phyloP scores from a whole-genome alignment of 2,329 filamentous ascomycete genomes.

The Phialophora expanda region DNA sequence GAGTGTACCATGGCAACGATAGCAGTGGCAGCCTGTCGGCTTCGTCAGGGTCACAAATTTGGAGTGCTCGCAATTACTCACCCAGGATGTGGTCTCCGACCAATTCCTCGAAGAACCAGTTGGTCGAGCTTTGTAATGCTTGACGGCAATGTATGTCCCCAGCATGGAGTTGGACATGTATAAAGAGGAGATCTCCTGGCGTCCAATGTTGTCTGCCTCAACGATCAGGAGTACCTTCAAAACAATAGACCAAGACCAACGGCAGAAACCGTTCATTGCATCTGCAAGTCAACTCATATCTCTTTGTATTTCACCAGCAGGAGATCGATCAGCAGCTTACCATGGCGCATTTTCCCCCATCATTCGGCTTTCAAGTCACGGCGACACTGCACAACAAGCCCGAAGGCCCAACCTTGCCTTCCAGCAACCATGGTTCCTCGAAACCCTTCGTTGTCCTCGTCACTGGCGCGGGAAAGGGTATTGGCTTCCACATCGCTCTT shows the following conservation, averaged over 20 bases:
- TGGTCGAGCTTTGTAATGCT: no score
- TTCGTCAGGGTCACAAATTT: background rate
- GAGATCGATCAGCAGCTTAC: background rate
- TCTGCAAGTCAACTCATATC: no score
- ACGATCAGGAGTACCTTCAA: background rate
- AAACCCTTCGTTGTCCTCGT: conserved; percentile 25
- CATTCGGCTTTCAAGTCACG: conserved; percentile 13
- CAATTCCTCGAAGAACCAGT: no score
- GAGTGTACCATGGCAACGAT: background rate
- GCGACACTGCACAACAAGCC: conserved; percentile 16
- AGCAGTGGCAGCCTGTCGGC: background rate
- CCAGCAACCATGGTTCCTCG: conserved; percentile 20
- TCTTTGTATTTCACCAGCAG: background rate
- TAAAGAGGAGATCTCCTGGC: background rate
- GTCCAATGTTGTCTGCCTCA: background rate
- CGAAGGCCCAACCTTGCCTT: conserved; percentile 15
- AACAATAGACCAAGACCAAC: background rate
- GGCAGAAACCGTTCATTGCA: no score
- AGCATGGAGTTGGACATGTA: background rate
- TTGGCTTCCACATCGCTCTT: conserved; percentile 51
- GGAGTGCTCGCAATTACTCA: no score
- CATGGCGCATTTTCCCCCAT: conserved; percentile 12
- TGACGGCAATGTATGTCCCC: no score
- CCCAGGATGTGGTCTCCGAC: no score
- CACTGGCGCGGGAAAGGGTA: conserved; percentile 36